phyloP scores from a whole-genome alignment of 768 basidiomycete genomes.

The Lyophyllum atratum region DNA sequence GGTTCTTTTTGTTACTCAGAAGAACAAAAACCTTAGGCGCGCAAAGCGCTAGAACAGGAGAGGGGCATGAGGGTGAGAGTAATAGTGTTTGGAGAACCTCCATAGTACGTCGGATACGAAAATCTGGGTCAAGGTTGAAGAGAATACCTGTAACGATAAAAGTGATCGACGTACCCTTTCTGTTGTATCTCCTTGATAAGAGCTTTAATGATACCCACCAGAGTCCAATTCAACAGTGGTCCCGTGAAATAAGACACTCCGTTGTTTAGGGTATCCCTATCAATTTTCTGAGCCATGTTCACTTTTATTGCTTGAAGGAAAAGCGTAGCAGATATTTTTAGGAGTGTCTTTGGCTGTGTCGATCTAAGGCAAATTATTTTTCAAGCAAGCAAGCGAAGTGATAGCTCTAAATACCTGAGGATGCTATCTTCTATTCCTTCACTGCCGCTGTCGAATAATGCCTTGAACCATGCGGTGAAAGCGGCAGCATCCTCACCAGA shows the following conservation, averaged over 20 bases:
- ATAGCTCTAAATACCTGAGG: slow-evolving; percentile 45
- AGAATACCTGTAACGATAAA: not conserved
- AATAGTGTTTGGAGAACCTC: slow-evolving; percentile 69
- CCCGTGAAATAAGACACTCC: slow-evolving; percentile 79
- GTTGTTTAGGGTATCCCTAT: slow-evolving; percentile 67
- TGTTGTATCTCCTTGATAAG: slow-evolving; percentile 62
- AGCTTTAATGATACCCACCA: slow-evolving; percentile 69
- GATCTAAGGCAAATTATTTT: slow-evolving; percentile 42
- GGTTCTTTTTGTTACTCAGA: slow-evolving; percentile 40
- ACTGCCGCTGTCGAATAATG: slow-evolving; percentile 72
- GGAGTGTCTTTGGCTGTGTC: slow-evolving; percentile 66
- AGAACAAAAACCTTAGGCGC: slow-evolving; percentile 52
- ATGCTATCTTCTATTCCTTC: slow-evolving; percentile 87
- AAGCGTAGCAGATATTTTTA: slow-evolving; percentile 68
- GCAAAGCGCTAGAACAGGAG: slow-evolving; percentile 64
- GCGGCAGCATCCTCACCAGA: slow-evolving; percentile 43
- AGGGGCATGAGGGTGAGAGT: slow-evolving; percentile 65
- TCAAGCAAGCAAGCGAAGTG: not conserved
- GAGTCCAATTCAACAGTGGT: slow-evolving; percentile 76
- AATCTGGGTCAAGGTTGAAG: slow-evolving; percentile 36
- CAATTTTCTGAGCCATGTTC: slow-evolving; percentile 54
- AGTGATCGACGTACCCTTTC: slow-evolving; percentile 42
- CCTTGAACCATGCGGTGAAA: slow-evolving; percentile 69
- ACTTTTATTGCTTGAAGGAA: slow-evolving; percentile 62
- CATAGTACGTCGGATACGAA: slow-evolving; percentile 48